Conservation (phyloP, 2,329 filamentous ascomycete genomes). For the Epichloe sp. region DNA sequence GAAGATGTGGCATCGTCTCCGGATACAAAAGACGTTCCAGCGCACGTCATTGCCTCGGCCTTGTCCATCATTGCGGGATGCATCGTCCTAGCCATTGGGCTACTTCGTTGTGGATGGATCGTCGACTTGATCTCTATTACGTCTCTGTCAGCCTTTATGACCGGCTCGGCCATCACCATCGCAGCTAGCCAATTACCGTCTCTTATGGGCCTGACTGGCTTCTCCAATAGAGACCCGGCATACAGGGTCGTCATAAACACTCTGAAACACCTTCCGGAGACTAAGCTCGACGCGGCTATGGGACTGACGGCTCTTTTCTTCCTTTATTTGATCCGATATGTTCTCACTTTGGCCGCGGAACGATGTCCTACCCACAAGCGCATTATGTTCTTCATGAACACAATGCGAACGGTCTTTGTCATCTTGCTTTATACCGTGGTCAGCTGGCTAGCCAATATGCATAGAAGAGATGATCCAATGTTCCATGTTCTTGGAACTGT, state of each 20-base stretch:
- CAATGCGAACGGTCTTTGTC: constrained; percentile 79
- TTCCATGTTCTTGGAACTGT: constrained; percentile 68
- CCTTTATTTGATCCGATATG: constrained; percentile 61
- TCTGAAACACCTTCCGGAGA: constrained; percentile 54
- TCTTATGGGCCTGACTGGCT: constrained; percentile 64
- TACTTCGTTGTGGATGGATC: constrained; percentile 74
- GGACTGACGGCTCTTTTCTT: constrained; percentile 69
- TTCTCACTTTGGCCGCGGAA: constrained; percentile 52
- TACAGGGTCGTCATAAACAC: constrained; percentile 77
- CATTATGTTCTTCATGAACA: constrained; percentile 79
- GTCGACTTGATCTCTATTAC: constrained; percentile 87
- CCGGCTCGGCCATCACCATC: constrained; percentile 85
- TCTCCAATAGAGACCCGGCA: constrained; percentile 64
- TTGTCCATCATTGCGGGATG: constrained; percentile 65
- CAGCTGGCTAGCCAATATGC: constrained; percentile 70
- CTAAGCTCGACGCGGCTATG: constrained; percentile 70
- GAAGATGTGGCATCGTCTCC: constrained; percentile 39
- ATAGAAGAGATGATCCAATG: constrained; percentile 46
- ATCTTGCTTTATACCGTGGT: constrained; percentile 87
- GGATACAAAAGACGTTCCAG: constrained; percentile 39
- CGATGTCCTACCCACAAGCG: constrained; percentile 58
- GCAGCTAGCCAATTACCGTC: constrained; percentile 68
- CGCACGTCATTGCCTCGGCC: constrained; percentile 61
- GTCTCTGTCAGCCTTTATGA: constrained; percentile 92
- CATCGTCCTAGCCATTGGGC: constrained; percentile 66